A percentile compares a stretch with the other conserved stretches of the same genome.
Conservation (phyloP, 2,329 filamentous ascomycete species). For the Pseudopyricularia javanii region DNA sequence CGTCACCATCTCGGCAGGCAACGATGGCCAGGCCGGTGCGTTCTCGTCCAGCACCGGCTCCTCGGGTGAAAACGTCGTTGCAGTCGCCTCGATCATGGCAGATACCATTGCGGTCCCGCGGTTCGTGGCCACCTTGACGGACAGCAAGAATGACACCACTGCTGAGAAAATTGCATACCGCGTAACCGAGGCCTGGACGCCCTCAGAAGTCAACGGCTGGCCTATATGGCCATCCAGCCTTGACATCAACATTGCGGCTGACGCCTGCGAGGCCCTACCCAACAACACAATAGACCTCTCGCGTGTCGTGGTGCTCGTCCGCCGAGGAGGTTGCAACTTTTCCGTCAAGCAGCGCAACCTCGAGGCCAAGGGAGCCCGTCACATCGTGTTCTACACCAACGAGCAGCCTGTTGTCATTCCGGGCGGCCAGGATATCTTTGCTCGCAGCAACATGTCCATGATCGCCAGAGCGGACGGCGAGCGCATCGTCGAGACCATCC, state of each 20-base stretch:
- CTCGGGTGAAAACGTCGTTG: conserved; percentile 25
- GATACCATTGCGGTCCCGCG: conserved; percentile 11
- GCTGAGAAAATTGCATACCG: conserved; percentile 6
- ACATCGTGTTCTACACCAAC: conserved; percentile 29
- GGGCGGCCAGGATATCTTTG: neutral
- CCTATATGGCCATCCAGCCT: conserved; percentile 13
- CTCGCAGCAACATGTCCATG: neutral
- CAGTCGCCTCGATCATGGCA: conserved; percentile 31
- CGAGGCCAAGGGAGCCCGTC: conserved; percentile 14
- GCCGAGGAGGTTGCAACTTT: conserved; percentile 13
- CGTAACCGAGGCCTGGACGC: conserved; percentile 4
- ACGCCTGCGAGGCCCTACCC: conserved; percentile 27
- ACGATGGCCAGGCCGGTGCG: conserved; percentile 26
- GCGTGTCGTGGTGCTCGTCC: conserved; percentile 26
- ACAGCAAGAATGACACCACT: conserved; percentile 1
- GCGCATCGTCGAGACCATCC: conserved; percentile 16
- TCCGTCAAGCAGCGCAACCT: conserved; percentile 16
- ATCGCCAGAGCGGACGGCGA: conserved; percentile 10
- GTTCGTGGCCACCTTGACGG: conserved; percentile 7
- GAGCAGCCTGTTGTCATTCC: neutral
- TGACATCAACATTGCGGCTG: conserved; percentile 9
- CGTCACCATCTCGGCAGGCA: conserved; percentile 28
- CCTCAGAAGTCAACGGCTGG: conserved; percentile 8
- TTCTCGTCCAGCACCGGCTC: conserved; percentile 17
- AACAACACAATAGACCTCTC: conserved; percentile 23